These are phyloP conservation scores for Saturnispora diversa DNA, from an alignment of 805 yeast species.

Conservation along the genomic window DNA sequence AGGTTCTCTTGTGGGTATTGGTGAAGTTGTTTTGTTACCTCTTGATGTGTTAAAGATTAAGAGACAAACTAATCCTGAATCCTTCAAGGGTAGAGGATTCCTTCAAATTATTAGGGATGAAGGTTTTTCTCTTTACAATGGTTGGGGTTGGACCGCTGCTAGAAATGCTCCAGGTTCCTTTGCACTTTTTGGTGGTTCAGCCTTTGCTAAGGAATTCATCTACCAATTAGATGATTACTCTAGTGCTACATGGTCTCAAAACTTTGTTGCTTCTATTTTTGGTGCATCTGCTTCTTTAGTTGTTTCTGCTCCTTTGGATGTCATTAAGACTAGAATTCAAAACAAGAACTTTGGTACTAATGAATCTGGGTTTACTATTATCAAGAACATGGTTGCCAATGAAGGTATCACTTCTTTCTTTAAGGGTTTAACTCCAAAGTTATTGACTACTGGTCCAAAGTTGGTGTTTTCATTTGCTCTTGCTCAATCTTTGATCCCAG, in stretches of 20 bases:
- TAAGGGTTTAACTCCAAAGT: constrained; percentile 94
- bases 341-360: constrained; percentile 93
- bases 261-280: constrained; percentile 86
- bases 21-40: constrained; percentile 92
- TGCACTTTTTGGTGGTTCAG: constrained; percentile 96
- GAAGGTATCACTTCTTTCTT: constrained; percentile 89
- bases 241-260: constrained; percentile 89
- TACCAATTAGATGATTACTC: constrained; percentile 81
- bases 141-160: constrained; percentile 99
- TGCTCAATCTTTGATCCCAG: constrained; percentile 95
- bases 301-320: constrained; percentile 96
- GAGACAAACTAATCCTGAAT: constrained; percentile 99
- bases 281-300: constrained; percentile 97
- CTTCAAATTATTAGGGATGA: constrained; percentile 78
- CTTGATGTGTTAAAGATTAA: constrained; percentile 94
- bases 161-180: constrained; percentile 99
- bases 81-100: constrained; percentile 98
- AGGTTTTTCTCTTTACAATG: constrained; percentile 89
- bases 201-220: constrained; percentile 95
- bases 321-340: constrained; percentile 96
- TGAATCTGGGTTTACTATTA: constrained; percentile 84
- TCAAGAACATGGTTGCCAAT: constrained; percentile 85
- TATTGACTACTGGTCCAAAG: constrained; percentile 96
- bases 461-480: constrained; percentile 95
- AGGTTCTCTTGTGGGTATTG: constrained; percentile 94